Base-by-base conservation (phyloP, 164 flowering plant species). In the Liriodendron chinense region DNA sequence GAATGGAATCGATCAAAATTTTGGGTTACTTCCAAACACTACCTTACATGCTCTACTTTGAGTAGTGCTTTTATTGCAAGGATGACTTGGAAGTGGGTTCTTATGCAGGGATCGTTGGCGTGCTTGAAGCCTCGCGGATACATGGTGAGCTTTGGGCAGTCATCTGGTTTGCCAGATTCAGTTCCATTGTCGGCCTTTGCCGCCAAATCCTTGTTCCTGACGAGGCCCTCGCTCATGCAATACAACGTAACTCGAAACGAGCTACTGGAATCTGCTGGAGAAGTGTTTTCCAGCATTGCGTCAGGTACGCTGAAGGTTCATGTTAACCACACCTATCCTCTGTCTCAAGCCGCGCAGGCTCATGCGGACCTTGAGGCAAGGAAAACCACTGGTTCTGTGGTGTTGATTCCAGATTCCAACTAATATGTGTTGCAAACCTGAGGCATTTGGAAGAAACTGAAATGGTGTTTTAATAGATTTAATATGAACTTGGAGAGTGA, bases 71-170 rank as follows among this genome's bases (percentile, higher is more conserved):
- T 34, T 47, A 49, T 47, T 69, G 1, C 43, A 34, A 34, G 43
- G 43, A 34, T 34, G 6, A 34, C 43, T 34, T 34, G 5, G 14
- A 65, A 65, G 68, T 65, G 70, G 43, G 2, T 13, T 22, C 23
- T 48, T 34, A 65, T 68, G 10, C 87, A 92, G 98, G 96, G 97
- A 69, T 94, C 97, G 13, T 73, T 94, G 77, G 86, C 78, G 16
- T 94, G 98, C 85, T 86, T 94, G 69, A 91, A 86, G 80, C 7
- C 73, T 68, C 88, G 93, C 0, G 98, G 98, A 0, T 88, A 87
- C 88, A 85, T 94, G 97, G 94, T 93, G 80, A 86, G 80, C 77
- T 93, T 89, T 63, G 97, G 98, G 14, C 94, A 89, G 80, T 88
- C 97, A 28, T 94, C 98, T 1, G 98, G 97, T 1, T 16, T 68